Evolutionary conservation across 768 basidiomycete species (phyloP), one percentile per base, ranked within the genome.

Genomic region (Collybiopsis confluens): DNA sequence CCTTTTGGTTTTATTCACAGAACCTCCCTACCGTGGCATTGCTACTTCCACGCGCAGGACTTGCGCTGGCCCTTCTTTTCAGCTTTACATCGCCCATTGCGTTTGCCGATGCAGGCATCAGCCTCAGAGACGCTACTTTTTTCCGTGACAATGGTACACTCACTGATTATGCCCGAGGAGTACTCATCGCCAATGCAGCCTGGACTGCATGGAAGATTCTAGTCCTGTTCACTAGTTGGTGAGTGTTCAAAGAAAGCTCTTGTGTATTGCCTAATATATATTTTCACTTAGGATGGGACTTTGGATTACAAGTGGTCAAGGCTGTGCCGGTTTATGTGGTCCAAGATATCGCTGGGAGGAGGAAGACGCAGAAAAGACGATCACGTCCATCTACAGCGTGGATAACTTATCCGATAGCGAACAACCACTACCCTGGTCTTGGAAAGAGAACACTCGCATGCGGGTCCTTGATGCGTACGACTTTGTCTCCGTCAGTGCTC

Each of bases 291-390:
- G 89, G 81, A 65, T 89, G 46, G 87, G 86, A 44, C 76, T 95
- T 16, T 93, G 90, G 90, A 62, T 87, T 49, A 70, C 89, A 59
- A 89, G 87, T 44, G 88, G 84, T 41, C 79, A 89, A 54, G 81
- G 81, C 54, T 88, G 86, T 44, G 90, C 82, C 45, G 90, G 91
- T n/a, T 65, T 92, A 15, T 90, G 89, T 66, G 91, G 91, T 41
- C 91, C 91, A 9, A 82, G 88, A 13, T 82, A 84, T 61, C 77
- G 86, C 58, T 91, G 89, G 91, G 90, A 92, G 64, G 91, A 92
- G 70, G 81, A 86, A 46, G 82, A 83, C 24, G 75, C 72, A 15
- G 85, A 87, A 63, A 86, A 86, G 72, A 72, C 73, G 20, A 44
- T 33, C 2, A 64, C 73, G 38, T 76, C 81, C 3, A 61, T 74